Base-by-base conservation (phyloP, 495 filamentous ascomycete species). In the Aspergillus nanangensis region DNA sequence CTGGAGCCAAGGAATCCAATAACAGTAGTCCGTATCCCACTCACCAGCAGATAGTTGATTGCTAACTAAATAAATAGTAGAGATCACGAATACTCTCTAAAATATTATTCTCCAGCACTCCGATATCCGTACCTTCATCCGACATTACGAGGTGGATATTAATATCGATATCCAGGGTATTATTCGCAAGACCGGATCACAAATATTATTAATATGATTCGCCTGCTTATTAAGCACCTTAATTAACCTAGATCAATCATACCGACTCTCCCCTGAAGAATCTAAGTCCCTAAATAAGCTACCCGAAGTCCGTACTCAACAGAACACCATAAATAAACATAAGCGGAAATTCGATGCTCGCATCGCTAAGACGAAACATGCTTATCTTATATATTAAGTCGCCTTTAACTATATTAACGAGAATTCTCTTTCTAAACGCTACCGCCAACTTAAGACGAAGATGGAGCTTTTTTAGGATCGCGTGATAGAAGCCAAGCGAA, bases 91-190 rank as follows among this genome's bases (percentile, higher is more conserved):
- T 42, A 51, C 53, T 18, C 43, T 68, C 14, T 52, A 66, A 55
- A 66, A 61, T 39, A 33, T 61, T 20, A 67, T 67, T 24, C 48
- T 64, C 11, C 51, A 63, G 43, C 63, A 65, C 48, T 38, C 56
- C 29, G 51, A 55, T 41, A 67, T 57, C 23, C 27, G 47, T 32
- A 61, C 52, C 3, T 62, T 62, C 40, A 43, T 66, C 37, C 51
- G 53, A 47, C 54, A 64, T 45, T 62, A 67, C 47, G 44, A 55
- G 46, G 55, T 58, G 41, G 53, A 52, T 42, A 45, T 65, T 39
- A 51, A 59, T 32, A 47, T 58, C 17, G 55, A 65, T 40, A 47
- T 51, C 15, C 47, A 56, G 48, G 56, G 48, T 19, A 55, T 64
- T 39, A 32, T 65, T 31, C 48, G 50, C 19, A 50, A 49, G 34